These are phyloP conservation scores for Colletotrichum musae DNA, from an alignment of 2,329 filamentous ascomycete genomes.

Conservation along the genomic window DNA sequence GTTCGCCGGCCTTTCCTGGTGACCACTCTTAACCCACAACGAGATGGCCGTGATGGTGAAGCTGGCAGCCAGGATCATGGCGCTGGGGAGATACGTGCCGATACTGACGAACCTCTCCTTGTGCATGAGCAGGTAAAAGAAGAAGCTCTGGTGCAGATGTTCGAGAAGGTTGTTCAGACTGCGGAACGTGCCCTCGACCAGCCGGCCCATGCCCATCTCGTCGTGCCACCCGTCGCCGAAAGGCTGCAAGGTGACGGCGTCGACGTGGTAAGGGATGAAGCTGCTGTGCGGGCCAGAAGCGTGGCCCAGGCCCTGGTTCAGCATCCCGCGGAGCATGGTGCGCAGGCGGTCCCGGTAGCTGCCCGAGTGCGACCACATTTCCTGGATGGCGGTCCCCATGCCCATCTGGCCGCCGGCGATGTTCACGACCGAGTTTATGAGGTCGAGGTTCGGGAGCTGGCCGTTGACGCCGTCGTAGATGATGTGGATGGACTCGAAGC, in stretches of 20 bases:
- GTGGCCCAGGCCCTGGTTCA: constrained; percentile 90
- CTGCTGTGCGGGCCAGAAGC: constrained; percentile 92
- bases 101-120: constrained; percentile 96
- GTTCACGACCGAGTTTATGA: constrained; percentile 93
- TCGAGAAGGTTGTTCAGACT: constrained; percentile 97
- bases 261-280: constrained; percentile 98
- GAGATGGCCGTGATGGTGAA: constrained; percentile 96
- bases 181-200: constrained; percentile 90
- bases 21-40: constrained; percentile 92
- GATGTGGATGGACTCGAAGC: constrained; percentile 90
- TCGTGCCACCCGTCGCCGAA: constrained; percentile 96
- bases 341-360: constrained; percentile 85
- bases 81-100: constrained; percentile 94
- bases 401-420: constrained; percentile 95
- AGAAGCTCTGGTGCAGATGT: constrained; percentile 98
- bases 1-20: constrained; percentile 48
- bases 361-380: constrained; percentile 84
- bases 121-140: constrained; percentile 97
- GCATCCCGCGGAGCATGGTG: constrained; percentile 93
- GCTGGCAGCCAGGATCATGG: constrained; percentile 96
- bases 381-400: constrained; percentile 85
- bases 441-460: constrained; percentile 93
- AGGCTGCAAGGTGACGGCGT: constrained; percentile 93
- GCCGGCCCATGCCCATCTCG: constrained; percentile 93
- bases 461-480: constrained; percentile 97